A percentile compares a stretch with the other conserved stretches of the same genome.
Conservation (phyloP, 139 green algal species). For the Chlamydomonas incerta region DNA sequence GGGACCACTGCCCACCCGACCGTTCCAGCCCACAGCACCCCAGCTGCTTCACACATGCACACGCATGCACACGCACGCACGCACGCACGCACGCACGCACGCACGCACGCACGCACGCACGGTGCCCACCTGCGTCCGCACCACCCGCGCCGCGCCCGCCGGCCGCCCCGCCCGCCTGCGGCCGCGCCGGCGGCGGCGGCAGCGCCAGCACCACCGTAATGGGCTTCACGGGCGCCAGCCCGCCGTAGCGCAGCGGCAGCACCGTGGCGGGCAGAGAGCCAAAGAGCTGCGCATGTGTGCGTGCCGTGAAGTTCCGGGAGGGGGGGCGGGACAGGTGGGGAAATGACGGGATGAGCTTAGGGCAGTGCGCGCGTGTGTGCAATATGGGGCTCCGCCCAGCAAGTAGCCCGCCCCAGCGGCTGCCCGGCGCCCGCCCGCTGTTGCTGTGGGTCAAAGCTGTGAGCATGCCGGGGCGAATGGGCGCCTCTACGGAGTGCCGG, state of each 20-base stretch:
- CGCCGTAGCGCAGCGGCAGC: slow-evolving; percentile 11
- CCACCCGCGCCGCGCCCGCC: background rate
- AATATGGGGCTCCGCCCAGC: too few relatives aligned
- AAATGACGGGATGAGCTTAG: background rate
- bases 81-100: too few relatives aligned
- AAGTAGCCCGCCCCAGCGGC: too few relatives aligned
- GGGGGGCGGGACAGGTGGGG: too few relatives aligned
- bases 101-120: background rate
- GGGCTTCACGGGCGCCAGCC: background rate
- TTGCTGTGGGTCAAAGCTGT: too few relatives aligned
- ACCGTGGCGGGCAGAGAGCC: background rate
- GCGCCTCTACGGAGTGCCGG: too few relatives aligned
- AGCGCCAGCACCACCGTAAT: background rate
- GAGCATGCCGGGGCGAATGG: too few relatives aligned
- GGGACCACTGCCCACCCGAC: too few relatives aligned
- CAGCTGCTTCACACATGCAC: too few relatives aligned
- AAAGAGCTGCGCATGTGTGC: background rate
- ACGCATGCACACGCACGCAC: too few relatives aligned
- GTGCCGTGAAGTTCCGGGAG: background rate
- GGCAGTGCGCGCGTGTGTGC: background rate
- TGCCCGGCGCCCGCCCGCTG: too few relatives aligned
- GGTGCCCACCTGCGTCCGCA: background rate
- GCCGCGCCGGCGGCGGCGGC: background rate
- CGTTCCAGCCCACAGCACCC: too few relatives aligned
- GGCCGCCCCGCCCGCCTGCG: background rate